Percentiles rank a stretch among this genome's conserved stretches.
phyloP scores from a whole-genome alignment of 1,284 basidiomycete species.

The Tilletia setariae region DNA sequence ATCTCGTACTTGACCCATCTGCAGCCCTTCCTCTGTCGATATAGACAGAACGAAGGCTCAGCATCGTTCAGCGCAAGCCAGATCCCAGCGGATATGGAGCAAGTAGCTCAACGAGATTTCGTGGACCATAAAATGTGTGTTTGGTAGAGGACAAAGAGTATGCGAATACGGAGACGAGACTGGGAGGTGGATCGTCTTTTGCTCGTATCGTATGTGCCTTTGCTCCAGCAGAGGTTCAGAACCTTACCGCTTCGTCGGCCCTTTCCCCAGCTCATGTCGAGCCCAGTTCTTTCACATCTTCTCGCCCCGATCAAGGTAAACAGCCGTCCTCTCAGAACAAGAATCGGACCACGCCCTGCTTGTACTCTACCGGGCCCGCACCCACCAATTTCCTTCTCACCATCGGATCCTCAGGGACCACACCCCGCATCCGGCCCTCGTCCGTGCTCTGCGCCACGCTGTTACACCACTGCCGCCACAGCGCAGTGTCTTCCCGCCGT shows the following conservation, averaged over 20 bases:
- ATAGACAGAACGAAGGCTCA: neutral
- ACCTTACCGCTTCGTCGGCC: too few species aligned
- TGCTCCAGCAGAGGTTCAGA: too few species aligned
- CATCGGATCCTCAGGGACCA: slow-evolving; percentile 1
- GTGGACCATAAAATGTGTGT: neutral
- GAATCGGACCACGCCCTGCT: slow-evolving; percentile 12
- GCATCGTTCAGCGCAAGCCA: neutral
- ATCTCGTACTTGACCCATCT: too few species aligned
- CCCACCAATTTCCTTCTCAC: slow-evolving; percentile 4
- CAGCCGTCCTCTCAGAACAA: slow-evolving; percentile 14
- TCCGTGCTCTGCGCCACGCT: slow-evolving; percentile 2
- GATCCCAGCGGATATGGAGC: neutral
- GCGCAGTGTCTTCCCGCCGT: neutral
- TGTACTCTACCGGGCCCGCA: slow-evolving; percentile 4
- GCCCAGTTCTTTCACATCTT: too few species aligned
- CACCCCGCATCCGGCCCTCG: slow-evolving; percentile 10
- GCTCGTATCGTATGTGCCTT: too few species aligned
- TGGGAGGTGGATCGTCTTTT: too few species aligned
- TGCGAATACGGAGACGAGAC: too few species aligned
- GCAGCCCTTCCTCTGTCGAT: too few species aligned
- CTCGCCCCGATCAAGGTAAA: too few species aligned
- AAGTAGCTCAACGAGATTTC: neutral
- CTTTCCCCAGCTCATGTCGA: too few species aligned
- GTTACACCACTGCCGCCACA: slow-evolving; percentile 5
- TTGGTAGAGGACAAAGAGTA: neutral